A percentile compares a stretch with the other conserved stretches of the same genome.
Evolutionary conservation across 176 grass and related monocot genomes (phyloP).

Genomic region (Phoenix dactylifera): DNA sequence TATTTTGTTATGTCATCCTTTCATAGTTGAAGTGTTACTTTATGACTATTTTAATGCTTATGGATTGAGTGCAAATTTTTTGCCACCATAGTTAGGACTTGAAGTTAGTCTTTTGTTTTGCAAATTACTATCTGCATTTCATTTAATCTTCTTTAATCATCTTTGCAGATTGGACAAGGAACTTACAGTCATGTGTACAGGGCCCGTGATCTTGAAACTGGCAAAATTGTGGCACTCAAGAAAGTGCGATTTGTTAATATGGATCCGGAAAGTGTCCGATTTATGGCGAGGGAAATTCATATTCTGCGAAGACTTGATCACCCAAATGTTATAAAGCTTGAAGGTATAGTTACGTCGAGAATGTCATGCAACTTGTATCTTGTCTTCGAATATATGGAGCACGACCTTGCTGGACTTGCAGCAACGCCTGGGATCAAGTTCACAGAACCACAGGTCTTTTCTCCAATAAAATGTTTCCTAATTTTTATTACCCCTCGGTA

Average conservation of each 20-base stretch:
- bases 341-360: constrained; percentile 60
- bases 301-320: constrained; percentile 50
- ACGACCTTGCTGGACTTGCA: constrained; percentile 41
- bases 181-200: constrained; percentile 77
- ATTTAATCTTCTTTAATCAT: not conserved
- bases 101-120: no score
- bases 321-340: constrained; percentile 52
- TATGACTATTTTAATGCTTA: no score
- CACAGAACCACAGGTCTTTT: constrained; percentile 39
- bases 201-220: constrained; percentile 48
- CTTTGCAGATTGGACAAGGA: constrained; percentile 54
- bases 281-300: constrained; percentile 75
- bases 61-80: no score
- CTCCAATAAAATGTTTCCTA: not conserved
- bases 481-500: no score
- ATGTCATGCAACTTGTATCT: constrained; percentile 49
- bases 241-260: constrained; percentile 65
- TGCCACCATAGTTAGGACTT: no score
- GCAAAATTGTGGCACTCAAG: constrained; percentile 67
- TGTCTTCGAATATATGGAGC: constrained; percentile 18
- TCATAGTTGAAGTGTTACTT: no score
- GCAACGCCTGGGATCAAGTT: constrained; percentile 36
- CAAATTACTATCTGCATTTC: no score
- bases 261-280: constrained; percentile 70
- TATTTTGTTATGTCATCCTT: no score